Evolutionary conservation across 2,329 filamentous ascomycete species (phyloP).

Genomic region (Sclerotinia minor): DNA sequence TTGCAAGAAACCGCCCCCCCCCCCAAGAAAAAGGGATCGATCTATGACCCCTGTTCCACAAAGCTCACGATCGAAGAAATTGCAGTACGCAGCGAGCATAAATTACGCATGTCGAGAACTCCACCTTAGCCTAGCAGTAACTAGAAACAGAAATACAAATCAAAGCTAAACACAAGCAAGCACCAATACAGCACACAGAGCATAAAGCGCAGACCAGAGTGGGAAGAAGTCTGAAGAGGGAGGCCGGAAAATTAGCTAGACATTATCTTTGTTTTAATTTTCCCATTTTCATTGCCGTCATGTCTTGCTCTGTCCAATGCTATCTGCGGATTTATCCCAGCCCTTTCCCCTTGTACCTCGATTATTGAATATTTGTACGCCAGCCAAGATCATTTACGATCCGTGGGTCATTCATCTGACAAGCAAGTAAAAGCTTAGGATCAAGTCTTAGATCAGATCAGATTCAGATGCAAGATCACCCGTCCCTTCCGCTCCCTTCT

Average conservation of each 20-base stretch:
- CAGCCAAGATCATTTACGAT: neutral
- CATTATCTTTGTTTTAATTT: conserved; percentile 2
- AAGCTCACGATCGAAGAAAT: conserved; percentile 13
- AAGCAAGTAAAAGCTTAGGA: neutral
- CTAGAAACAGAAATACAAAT: neutral
- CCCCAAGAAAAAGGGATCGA: neutral
- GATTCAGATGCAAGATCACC: conserved; percentile 19
- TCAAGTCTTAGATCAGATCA: conserved; percentile 11
- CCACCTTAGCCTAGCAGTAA: neutral
- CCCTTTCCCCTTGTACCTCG: neutral
- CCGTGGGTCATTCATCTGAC: conserved; percentile 6
- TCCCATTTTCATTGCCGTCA: conserved; percentile 6
- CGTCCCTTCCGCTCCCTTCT: conserved; percentile 6
- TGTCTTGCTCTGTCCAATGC: conserved; percentile 5
- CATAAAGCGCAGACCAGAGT: conserved; percentile 1
- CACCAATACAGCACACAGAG: conserved; percentile 11
- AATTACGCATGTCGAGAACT: neutral
- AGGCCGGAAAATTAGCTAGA: conserved; percentile 2
- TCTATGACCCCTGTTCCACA: neutral
- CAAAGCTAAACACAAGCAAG: neutral
- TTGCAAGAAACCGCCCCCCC: too few species aligned
- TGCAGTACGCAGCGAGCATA: conserved; percentile 5
- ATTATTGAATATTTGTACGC: conserved; percentile 3
- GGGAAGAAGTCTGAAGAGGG: too few species aligned
- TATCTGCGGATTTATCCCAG: conserved; percentile 1